Evolutionary conservation across 805 yeast genomes (phyloP).

Genomic region (Ogataea philodendri): DNA sequence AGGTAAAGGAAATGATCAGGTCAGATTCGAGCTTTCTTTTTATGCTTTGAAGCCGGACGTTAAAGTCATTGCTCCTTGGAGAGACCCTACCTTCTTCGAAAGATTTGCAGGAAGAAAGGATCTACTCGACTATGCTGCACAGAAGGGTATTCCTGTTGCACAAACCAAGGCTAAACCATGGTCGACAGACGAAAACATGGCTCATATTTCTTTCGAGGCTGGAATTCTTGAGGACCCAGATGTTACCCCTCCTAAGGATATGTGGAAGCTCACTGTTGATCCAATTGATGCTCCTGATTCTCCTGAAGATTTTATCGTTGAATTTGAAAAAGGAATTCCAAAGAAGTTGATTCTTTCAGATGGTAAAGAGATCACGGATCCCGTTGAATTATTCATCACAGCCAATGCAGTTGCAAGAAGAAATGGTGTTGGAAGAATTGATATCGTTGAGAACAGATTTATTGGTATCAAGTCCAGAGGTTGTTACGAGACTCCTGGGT

Average conservation of each 20-base stretch:
- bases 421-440: conserved; percentile 99
- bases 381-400: conserved; percentile 87
- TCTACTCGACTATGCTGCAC: conserved; percentile 88
- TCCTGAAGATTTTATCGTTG: conserved; percentile 86
- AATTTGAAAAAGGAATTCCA: conserved; percentile 85
- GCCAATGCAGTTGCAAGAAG: conserved; percentile 97
- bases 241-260: conserved; percentile 98
- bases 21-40: conserved; percentile 94
- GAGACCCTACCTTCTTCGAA: conserved; percentile 91
- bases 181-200: conserved; percentile 99
- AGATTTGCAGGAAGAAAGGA: conserved; percentile 98
- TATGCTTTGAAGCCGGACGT: conserved; percentile 98
- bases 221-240: conserved; percentile 99
- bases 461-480: conserved; percentile 99
- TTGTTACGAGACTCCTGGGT: conserved; percentile 99
- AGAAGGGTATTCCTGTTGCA: conserved; percentile 87
- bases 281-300: conserved; percentile 91
- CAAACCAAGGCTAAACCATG: conserved; percentile 99
- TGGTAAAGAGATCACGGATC: conserved; percentile 64
- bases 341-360: conserved; percentile 69
- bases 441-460: conserved; percentile 98
- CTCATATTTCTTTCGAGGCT: conserved; percentile 98
- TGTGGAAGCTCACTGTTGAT: conserved; percentile 98
- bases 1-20: conserved; percentile 99
- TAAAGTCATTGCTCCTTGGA: conserved; percentile 98